Base-by-base conservation (phyloP, 164 flowering plant species). In the Annona squamosa region DNA sequence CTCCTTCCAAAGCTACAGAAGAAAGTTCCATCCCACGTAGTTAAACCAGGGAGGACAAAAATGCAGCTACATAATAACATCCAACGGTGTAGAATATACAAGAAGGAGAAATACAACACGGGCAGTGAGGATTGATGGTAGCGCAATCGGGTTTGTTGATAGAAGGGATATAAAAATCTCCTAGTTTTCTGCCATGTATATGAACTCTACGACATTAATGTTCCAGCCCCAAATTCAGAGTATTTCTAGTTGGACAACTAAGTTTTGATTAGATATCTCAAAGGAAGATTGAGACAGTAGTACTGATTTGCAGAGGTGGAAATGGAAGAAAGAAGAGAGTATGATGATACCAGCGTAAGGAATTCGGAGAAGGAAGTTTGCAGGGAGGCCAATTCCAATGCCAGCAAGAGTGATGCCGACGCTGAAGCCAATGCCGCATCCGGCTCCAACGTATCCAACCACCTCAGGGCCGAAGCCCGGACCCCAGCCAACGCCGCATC, bases 401-500 rank as follows among this genome's bases (percentile, higher is more conserved):
- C 98, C 98, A 73, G 84, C 89, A 3, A 91, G 71, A 12, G 97
- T 94, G 78, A 94, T 79, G 59, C 98, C 98, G 56, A 94, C 97
- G 72, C 84, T 91, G 65, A 94, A 91, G 46, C 98, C 98, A 67
- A 87, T 78, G 44, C 99, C 99, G 79, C 99, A 94, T 9, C 99
- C 97, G 72, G 99, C 90, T 65, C 99, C 99, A 67, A 94, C 99
- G 79, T 88, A 92, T 43, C 97, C 97, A 79, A 94, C 70, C 62
- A 89, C 97, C 80, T 92, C 97, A 78, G 95, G 97, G 48, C 99
- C 97, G 76, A 94, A 92, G 0, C 99, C 97, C 71, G 99, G 97
- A 71, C 99, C 99, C 99, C 97, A 94, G 64, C 99, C 99, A 74
- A 92, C 83, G 16, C 99, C 97, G 81, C 97, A 92, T 17, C 99